A percentile compares a stretch with the other conserved stretches of the same genome.
These are phyloP conservation scores for Kazachstania sp. DNA, from an alignment of 1,139 yeast genomes.

Conservation along the genomic window DNA sequence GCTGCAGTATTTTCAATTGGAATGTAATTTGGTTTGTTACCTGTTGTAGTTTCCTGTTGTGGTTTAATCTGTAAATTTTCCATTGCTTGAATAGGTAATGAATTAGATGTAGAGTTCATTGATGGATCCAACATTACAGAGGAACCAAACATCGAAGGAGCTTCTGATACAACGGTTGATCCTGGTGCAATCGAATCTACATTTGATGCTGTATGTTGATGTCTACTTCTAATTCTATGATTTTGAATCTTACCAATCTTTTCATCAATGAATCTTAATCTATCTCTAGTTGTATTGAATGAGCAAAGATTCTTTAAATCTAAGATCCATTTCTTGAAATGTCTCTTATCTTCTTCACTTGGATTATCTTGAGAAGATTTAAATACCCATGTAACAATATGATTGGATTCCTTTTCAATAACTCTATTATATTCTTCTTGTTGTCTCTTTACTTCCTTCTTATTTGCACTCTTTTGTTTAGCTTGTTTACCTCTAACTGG, in stretches of 20 bases:
- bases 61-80: not conserved
- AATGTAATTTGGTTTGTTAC: conserved; percentile 23
- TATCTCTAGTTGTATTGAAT: conserved; percentile 30
- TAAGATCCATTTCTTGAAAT: conserved; percentile 39
- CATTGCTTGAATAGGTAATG: conserved; percentile 6
- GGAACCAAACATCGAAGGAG: not conserved
- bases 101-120: conserved; percentile 1
- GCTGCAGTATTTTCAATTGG: conserved; percentile 18
- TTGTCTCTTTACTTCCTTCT: conserved; percentile 2
- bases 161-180: not conserved
- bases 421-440: conserved; percentile 2
- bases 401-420: conserved; percentile 1
- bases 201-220: not conserved
- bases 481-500: conserved; percentile 4
- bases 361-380: conserved; percentile 19
- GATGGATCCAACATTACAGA: not conserved
- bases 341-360: conserved; percentile 31
- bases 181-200: not conserved
- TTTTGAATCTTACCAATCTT: conserved; percentile 20
- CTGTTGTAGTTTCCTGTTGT: not conserved
- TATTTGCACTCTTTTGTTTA: conserved; percentile 1
- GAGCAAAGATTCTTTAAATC: conserved; percentile 37
- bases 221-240: conserved; percentile 7
- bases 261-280: conserved; percentile 31
- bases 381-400: conserved; percentile 23